These are phyloP conservation scores for Candida pseudoglaebosa DNA, from an alignment of 805 yeast genomes.

Conservation along the genomic window DNA sequence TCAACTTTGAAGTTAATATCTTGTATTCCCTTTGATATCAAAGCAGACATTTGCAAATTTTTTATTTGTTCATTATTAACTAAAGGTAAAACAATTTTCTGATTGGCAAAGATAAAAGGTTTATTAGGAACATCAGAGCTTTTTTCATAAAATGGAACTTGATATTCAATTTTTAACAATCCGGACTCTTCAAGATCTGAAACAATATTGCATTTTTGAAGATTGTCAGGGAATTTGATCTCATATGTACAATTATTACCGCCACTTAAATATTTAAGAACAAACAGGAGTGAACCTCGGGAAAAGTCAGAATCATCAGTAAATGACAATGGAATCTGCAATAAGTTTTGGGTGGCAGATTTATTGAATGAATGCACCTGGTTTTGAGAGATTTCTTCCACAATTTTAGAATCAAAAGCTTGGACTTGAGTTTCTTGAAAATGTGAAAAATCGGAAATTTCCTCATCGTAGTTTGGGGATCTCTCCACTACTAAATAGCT, in stretches of 20 bases:
- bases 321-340: conserved; percentile 15
- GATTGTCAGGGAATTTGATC: conserved; percentile 14
- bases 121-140: conserved; percentile 47
- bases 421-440: conserved; percentile 9
- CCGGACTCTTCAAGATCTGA: conserved; percentile 41
- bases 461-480: background rate
- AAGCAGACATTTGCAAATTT: conserved; percentile 2
- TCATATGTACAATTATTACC: conserved; percentile 15
- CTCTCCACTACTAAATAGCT: conserved; percentile 8
- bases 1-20: background rate
- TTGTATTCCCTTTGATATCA: background rate
- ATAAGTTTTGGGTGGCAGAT: background rate
- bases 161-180: conserved; percentile 48
- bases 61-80: conserved; percentile 6
- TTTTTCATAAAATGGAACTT: conserved; percentile 61
- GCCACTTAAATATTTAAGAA: background rate
- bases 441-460: background rate
- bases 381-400: background rate
- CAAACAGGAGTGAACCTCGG: background rate
- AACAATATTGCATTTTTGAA: conserved; percentile 14
- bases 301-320: background rate
- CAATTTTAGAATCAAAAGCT: conserved; percentile 16
- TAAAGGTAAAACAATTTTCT: conserved; percentile 45
- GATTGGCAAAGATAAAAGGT: conserved; percentile 68
- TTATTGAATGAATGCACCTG: background rate